Base-by-base conservation (phyloP, 2,329 filamentous ascomycete species). In the Penicillium sp. region DNA sequence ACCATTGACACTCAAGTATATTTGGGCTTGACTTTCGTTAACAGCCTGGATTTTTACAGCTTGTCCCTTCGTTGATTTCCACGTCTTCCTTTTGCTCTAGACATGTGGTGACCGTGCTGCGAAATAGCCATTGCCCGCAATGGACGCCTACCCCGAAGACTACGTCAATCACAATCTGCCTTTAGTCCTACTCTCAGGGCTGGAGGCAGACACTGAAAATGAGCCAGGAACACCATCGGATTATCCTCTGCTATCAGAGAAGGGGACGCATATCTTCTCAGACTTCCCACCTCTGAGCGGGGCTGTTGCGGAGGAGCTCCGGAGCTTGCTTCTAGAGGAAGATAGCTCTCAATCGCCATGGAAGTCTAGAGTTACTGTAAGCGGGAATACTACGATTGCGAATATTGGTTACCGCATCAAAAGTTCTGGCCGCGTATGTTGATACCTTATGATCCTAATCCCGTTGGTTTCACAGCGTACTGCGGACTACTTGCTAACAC, bases 131-230 rank as follows among this genome's bases (percentile, higher is more conserved):
- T 61, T 64, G 66, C 68, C 67, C 72, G 68, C 68, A 66, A 79
- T 79, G 77, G 75, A 79, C 64, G 74, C 72, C 57, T 79, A 77
- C 60, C 76, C 77, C 25, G 65, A 72, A 60, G 88, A 87, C 73
- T 96, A 92, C 77, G 80, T 96, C 72, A 85, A 87, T 71, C 91
- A 94, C 75, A 95, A 94, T 75, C 82, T 95, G 65, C 93, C 93
- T 35, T 82, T 96, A 54, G 77, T 97, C 58, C 79, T 95, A 45
- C 82, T 96, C 34, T 91, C 91, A 37, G 94, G 93, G 13, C 81
- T 97, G 34, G 80, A 75, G 68, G 69, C 69, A 62, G 65, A 59
- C 9, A 65, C 56, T 42, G 75, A 73, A 65, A 69, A 66, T 48
- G 66, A 68, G 6, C 35, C 58, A n/a, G 61, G 66, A 27, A 62